These are phyloP conservation scores for Aureobasidium sp. DNA, from an alignment of 2,329 filamentous ascomycete genomes.

Conservation along the genomic window DNA sequence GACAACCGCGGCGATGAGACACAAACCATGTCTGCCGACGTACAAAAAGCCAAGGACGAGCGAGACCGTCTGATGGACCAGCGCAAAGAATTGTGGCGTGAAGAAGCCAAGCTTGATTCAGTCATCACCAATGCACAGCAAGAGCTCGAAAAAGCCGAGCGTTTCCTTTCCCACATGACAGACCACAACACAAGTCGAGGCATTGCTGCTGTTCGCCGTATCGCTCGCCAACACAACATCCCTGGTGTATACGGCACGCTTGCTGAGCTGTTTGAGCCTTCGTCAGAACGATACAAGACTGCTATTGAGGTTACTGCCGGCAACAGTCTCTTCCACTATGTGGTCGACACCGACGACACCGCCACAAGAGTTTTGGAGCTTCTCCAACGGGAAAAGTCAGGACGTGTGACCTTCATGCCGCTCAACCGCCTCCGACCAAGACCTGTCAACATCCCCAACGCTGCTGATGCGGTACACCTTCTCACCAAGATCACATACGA, in stretches of 20 bases:
- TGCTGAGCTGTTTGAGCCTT: conserved; percentile 75
- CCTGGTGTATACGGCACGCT: conserved; percentile 86
- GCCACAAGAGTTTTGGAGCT: conserved; percentile 73
- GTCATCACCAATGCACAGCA: conserved; percentile 66
- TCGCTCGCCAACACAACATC: conserved; percentile 72
- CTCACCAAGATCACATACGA: conserved; percentile 80
- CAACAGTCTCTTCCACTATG: conserved; percentile 86
- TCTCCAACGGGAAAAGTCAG: conserved; percentile 69
- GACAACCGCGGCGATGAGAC: conserved; percentile 72
- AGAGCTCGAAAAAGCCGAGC: conserved; percentile 70
- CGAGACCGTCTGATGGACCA: conserved; percentile 76
- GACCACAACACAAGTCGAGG: conserved; percentile 81
- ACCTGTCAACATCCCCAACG: conserved; percentile 65
- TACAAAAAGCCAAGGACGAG: conserved; percentile 68
- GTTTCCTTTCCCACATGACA: conserved; percentile 73
- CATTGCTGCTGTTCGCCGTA: conserved; percentile 73
- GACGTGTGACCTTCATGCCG: conserved; percentile 90
- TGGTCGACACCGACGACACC: conserved; percentile 86
- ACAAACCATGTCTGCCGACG: conserved; percentile 61
- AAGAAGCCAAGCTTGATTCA: conserved; percentile 78
- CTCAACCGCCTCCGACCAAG: conserved; percentile 70
- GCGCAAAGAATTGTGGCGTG: conserved; percentile 76
- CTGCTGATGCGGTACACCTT: conserved; percentile 79
- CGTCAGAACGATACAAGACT: conserved; percentile 74
- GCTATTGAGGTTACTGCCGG: conserved; percentile 91